Percentiles rank a stretch among this genome's conserved stretches.
Conservation (phyloP, 257 asterid species). For the Salvia splendens region DNA sequence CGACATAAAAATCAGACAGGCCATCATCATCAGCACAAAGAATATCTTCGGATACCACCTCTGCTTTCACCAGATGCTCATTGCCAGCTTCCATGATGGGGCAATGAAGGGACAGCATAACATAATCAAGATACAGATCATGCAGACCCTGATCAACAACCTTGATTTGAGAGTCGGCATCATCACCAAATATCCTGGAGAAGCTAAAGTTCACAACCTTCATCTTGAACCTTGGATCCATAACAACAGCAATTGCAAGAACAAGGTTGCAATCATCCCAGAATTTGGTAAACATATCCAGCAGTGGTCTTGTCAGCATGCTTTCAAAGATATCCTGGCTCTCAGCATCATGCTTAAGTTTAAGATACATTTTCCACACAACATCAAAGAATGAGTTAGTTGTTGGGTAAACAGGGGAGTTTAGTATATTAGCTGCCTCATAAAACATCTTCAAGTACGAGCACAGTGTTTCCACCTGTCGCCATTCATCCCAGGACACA, state of each 20-base stretch:
- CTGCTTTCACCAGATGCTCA: constrained; percentile 38
- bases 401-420: constrained; percentile 50
- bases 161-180: constrained; percentile 43
- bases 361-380: constrained; percentile 57
- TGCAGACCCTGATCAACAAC: constrained; percentile 54
- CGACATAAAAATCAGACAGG: constrained; percentile 52
- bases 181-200: constrained; percentile 53
- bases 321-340: constrained; percentile 47
- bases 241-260: constrained; percentile 64
- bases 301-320: constrained; percentile 46
- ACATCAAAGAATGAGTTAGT: constrained; percentile 60
- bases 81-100: constrained; percentile 40
- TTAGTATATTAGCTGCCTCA: constrained; percentile 68
- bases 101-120: constrained; percentile 41
- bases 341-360: constrained; percentile 49
- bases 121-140: constrained; percentile 49
- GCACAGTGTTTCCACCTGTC: constrained; percentile 61
- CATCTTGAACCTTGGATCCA: constrained; percentile 83
- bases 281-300: constrained; percentile 46
- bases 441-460: constrained; percentile 53
- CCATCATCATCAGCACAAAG: constrained; percentile 41
- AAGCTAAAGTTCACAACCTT: constrained; percentile 53
- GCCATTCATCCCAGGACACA: constrained; percentile 75
- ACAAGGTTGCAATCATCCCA: constrained; percentile 63
- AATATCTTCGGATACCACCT: constrained; percentile 41